These are phyloP conservation scores for Eucalyptus cloeziana DNA, from an alignment of 345 rosid genomes.

Conservation along the genomic window DNA sequence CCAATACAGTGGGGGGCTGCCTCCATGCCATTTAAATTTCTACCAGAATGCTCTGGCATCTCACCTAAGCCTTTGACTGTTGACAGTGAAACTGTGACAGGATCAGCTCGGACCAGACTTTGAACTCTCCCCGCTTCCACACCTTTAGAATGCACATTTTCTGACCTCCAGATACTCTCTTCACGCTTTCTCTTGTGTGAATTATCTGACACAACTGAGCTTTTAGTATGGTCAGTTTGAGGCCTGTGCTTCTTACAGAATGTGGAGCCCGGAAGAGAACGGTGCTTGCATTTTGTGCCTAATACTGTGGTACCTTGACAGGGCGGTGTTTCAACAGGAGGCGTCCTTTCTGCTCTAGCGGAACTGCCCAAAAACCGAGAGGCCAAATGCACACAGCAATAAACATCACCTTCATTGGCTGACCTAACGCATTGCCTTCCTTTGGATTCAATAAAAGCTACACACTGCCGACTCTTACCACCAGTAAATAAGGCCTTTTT, in stretches of 20 bases:
- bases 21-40: conserved; percentile 19
- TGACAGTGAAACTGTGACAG: conserved; percentile 15
- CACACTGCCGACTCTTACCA: conserved; percentile 71
- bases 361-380: conserved; percentile 76
- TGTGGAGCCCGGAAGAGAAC: conserved; percentile 68
- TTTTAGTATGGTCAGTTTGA: conserved; percentile 15
- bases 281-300: conserved; percentile 92
- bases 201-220: conserved; percentile 11
- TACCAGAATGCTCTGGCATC: conserved; percentile 30
- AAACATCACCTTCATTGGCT: conserved; percentile 96
- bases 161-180: conserved; percentile 25
- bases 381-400: conserved; percentile 97
- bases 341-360: conserved; percentile 37
- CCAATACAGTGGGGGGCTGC: conserved; percentile 40
- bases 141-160: conserved; percentile 29
- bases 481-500: conserved; percentile 39
- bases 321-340: conserved; percentile 46
- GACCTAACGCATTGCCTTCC: conserved; percentile 98
- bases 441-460: conserved; percentile 86
- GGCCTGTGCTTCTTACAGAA: conserved; percentile 93
- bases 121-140: conserved; percentile 29
- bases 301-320: conserved; percentile 95
- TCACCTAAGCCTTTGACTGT: conserved; percentile 7
- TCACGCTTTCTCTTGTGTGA: conserved; percentile 42
- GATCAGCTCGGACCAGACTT: conserved; percentile 32